Evolutionary conservation across 2,329 filamentous ascomycete genomes (phyloP), one percentile per base, ranked within the genome.

Genomic region (Penicillium sp.): DNA sequence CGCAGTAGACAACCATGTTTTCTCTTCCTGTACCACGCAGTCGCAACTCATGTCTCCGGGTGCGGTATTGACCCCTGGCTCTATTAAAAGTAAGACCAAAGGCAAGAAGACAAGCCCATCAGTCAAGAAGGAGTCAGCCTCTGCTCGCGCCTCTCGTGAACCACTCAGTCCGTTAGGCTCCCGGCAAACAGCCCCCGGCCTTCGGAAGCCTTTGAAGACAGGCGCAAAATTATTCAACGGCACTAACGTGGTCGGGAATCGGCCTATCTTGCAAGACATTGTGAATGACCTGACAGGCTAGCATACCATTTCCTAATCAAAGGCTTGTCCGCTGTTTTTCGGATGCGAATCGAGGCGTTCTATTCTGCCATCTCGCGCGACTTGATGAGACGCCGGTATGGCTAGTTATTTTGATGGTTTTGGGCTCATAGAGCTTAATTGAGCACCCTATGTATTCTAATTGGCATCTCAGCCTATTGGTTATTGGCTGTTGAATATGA

Each of bases 251-350:
- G 71, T 91, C 61, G 85, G 84, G 55, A 84, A 82, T 34, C 84
- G 85, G 65, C 83, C 85, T 34, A 80, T 95, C 51, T 78, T 92
- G 67, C 83, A 84, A 67, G 88, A 93, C 77, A 85, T 96, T 60
- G 78, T 91, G 63, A 90, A 94, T 73, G 89, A 91, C 50, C 57
- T 76, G 61, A 56, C 67, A 56, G 71, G 68, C 19, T 74, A 54
- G 64, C 16, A 41, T 29, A 34, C 10, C 14, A 27, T 23, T 27
- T 26, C 16, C 14, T 13, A 35, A 34, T 14, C 10, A 27, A 32
- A 16, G 14, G 6, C 9, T 7, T 26, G 16, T 7, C 42, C 34
- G 18, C 42, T 47, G 8, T 9, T 9, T 6, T n/a, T 16, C 6
- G 14, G 8, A 36, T 32, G 27, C 35, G 36, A 19, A 26, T n/a